These are phyloP conservation scores for Ilex paraguariensis DNA, from an alignment of 305 asterid species.

Conservation along the genomic window DNA sequence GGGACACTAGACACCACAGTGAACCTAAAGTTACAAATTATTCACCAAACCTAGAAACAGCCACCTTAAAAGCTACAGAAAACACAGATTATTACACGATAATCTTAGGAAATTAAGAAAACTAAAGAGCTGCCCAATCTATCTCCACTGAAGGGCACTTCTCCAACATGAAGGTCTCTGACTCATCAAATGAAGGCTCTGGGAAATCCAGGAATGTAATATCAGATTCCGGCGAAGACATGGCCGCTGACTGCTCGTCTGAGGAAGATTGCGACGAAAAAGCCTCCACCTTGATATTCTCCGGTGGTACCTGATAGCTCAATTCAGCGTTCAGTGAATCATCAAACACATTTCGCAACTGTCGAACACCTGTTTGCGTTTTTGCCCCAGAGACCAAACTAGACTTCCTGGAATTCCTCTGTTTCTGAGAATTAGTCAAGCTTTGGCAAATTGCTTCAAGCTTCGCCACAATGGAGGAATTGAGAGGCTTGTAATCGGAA, in stretches of 20 bases:
- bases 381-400: slow-evolving; percentile 5
- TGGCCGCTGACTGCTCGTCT: slow-evolving; percentile 14
- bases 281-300: slow-evolving; percentile 39
- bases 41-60: too few species aligned
- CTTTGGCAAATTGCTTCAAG: slow-evolving; percentile 62
- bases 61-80: too few species aligned
- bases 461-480: slow-evolving; percentile 66
- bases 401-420: slow-evolving; percentile 27
- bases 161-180: slow-evolving; percentile 40
- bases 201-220: slow-evolving; percentile 41
- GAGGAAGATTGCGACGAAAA: slow-evolving; percentile 8
- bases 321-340: too few species aligned
- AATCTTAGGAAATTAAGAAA: too few species aligned
- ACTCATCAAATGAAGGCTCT: slow-evolving; percentile 48
- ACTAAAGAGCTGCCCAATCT: slow-evolving; percentile 70
- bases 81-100: too few species aligned
- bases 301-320: too few species aligned
- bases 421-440: slow-evolving; percentile 45
- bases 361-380: slow-evolving; percentile 10
- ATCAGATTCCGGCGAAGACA: slow-evolving; percentile 54
- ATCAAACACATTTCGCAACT: too few species aligned
- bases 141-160: slow-evolving; percentile 80
- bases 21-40: slow-evolving; percentile 2
- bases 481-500: slow-evolving; percentile 55
- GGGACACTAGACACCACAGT: slow-evolving; percentile 18